Evolutionary conservation across 2,329 filamentous ascomycete species (phyloP), one percentile per base, ranked within the genome.

Genomic region (Phaeosphaeria sp.): DNA sequence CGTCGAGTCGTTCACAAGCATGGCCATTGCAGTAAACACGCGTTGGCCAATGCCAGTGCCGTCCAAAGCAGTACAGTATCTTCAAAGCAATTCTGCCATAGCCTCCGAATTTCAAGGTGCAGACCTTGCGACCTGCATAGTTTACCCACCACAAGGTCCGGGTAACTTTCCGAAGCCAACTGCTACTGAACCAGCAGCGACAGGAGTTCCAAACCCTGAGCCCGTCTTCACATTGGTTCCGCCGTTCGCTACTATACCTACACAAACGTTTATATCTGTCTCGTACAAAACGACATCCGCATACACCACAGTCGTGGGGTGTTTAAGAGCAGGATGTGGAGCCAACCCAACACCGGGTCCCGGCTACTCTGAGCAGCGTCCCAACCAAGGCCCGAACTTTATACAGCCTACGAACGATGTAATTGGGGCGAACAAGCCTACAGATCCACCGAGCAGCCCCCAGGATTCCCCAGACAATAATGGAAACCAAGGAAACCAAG

Each of bases 61-160:
- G 4, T 46, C 64, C 2, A 59, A 63, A 10, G 20, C 72, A 3
- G 52, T 74, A 20, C 54, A 67, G 7, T 71, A 63, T 50, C 54
- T 76, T 9, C 67, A 67, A 36, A 55, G 62, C 2, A 56, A 71
- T 36, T 54, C 63, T 3, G 58, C 60, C 7, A 59, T 74, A 11
- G 44, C 57, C 10, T 51, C 46, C 2, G 53, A 66, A 7, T 76
- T 69, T 46, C 56, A 55, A n/a, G 69, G 70, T 3, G 64, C 67
- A 6, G 62, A 76, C 55, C 70, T 75, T 18, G 66, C 67, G 18
- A 72, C 71, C 1, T 76, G 73, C 58, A 72, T 55, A 39, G 15
- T n/a, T 15, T 6, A 17, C 15, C 6, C 36, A 39, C 36, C 36
- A 39, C 36, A 39, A 39, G 17, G 17, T 17, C 36, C 36, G 5